A percentile compares a stretch with the other conserved stretches of the same genome.
These are phyloP conservation scores for Fraxinus americana DNA, from an alignment of 257 asterid genomes.

Conservation along the genomic window DNA sequence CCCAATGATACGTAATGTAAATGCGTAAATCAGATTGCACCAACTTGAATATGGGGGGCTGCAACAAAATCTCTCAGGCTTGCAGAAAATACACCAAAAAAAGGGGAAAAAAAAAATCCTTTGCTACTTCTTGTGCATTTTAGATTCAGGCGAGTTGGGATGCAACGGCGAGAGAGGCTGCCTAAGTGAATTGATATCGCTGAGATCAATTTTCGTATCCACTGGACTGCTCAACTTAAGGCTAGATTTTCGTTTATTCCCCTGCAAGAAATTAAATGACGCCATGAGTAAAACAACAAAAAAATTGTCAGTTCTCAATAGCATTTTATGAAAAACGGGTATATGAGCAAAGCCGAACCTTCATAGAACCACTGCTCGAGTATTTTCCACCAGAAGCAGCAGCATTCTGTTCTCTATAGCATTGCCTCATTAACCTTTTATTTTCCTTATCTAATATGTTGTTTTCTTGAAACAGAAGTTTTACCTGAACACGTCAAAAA, in stretches of 20 bases:
- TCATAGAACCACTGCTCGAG: conserved; percentile 53
- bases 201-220: conserved; percentile 60
- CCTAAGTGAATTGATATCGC: conserved; percentile 53
- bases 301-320: not conserved
- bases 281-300: not conserved
- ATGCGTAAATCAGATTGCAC: not conserved
- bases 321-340: not conserved
- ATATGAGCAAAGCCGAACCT: conserved; percentile 37
- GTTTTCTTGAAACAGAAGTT: conserved; percentile 63
- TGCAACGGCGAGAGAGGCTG: conserved; percentile 80
- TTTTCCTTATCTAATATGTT: conserved; percentile 57
- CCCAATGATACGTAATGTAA: not conserved
- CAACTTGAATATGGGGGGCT: not conserved
- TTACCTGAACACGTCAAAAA: conserved; percentile 49
- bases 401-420: conserved; percentile 53
- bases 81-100: conserved; percentile 7
- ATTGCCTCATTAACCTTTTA: conserved; percentile 50
- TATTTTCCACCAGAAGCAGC: conserved; percentile 52
- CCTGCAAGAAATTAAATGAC: conserved; percentile 38
- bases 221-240: conserved; percentile 52
- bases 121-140: conserved; percentile 53
- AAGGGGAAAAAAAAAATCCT: not conserved
- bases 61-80: not conserved
- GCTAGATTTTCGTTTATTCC: conserved; percentile 74
- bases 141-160: conserved; percentile 61